Evolutionary conservation across 495 filamentous ascomycete genomes (phyloP).

Genomic region (Aspergillus leporis): DNA sequence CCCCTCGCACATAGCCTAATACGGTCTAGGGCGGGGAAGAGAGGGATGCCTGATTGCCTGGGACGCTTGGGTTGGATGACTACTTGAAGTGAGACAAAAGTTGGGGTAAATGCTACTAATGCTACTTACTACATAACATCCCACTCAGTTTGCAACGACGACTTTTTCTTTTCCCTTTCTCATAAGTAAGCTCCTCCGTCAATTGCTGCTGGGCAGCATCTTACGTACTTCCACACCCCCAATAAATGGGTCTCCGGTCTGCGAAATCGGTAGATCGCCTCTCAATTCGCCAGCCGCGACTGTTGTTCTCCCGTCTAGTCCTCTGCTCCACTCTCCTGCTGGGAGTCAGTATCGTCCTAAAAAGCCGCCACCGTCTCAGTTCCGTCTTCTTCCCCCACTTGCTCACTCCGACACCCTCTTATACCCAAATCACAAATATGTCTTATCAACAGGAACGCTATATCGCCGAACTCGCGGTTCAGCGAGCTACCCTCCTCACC

Average conservation of each 20-base stretch:
- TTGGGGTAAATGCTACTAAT: constrained; percentile 1
- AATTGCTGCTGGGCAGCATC: constrained; percentile 7
- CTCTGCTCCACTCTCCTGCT: constrained; percentile 51
- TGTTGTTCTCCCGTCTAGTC: constrained; percentile 35
- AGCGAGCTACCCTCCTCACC: constrained; percentile 83
- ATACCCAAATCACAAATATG: constrained; percentile 40
- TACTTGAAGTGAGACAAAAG: background rate
- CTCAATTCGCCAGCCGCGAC: constrained; percentile 31
- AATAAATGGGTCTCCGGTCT: constrained; percentile 23
- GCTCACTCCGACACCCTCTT: constrained; percentile 22
- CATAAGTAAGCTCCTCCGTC: background rate
- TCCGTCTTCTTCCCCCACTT: constrained; percentile 38
- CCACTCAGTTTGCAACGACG: background rate
- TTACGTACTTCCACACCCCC: background rate
- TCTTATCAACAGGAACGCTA: constrained; percentile 78
- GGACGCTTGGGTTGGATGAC: background rate
- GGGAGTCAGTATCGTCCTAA: constrained; percentile 48
- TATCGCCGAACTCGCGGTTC: constrained; percentile 87
- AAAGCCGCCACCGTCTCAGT: constrained; percentile 45
- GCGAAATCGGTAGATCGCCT: constrained; percentile 23
- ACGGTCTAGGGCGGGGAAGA: constrained; percentile 37
- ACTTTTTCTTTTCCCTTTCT: too few species aligned
- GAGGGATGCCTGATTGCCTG: constrained; percentile 5
- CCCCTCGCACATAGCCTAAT: constrained; percentile 26
- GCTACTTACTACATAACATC: background rate